Conservation (phyloP, 495 filamentous ascomycete species). For the Podospora tetraspora region DNA sequence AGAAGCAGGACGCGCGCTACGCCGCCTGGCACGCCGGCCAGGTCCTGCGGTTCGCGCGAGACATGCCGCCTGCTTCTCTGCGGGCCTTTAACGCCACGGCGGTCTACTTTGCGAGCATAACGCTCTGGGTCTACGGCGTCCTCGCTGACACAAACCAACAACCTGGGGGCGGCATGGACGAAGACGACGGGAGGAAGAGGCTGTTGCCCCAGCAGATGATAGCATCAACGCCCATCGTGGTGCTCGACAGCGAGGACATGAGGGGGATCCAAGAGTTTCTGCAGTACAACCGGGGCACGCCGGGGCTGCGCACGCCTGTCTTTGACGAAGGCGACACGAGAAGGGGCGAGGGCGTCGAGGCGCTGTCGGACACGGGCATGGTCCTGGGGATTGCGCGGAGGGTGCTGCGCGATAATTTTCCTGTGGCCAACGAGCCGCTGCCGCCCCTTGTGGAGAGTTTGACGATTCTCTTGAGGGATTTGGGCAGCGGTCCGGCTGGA, state of each 20-base stretch:
- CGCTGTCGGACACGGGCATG: conserved; percentile 11
- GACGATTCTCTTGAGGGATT: conserved; percentile 15
- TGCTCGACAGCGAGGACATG: conserved; percentile 20
- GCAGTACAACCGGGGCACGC: conserved; percentile 18
- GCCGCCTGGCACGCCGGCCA: conserved; percentile 59
- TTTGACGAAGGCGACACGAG: background rate
- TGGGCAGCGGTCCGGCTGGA: conserved; percentile 13
- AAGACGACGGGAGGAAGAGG: background rate
- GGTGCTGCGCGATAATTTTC: conserved; percentile 21
- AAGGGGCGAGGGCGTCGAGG: conserved; percentile 3
- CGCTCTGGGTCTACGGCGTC: conserved; percentile 52
- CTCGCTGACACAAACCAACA: background rate
- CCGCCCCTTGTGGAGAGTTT: conserved; percentile 25
- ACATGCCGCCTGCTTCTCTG: conserved; percentile 37
- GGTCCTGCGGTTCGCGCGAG: conserved; percentile 45
- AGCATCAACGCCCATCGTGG: conserved; percentile 1
- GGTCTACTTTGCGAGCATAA: conserved; percentile 52
- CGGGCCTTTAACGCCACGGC: conserved; percentile 51
- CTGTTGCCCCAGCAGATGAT: background rate
- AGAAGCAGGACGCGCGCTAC: conserved; percentile 40
- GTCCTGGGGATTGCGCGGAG: conserved; percentile 10
- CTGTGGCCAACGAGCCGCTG: conserved; percentile 17
- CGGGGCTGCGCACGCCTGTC: conserved; percentile 7
- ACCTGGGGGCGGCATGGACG: background rate
- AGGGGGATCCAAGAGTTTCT: conserved; percentile 13